Conservation (phyloP, 352 stramenopile genomes). For the Pythium diclinum region DNA sequence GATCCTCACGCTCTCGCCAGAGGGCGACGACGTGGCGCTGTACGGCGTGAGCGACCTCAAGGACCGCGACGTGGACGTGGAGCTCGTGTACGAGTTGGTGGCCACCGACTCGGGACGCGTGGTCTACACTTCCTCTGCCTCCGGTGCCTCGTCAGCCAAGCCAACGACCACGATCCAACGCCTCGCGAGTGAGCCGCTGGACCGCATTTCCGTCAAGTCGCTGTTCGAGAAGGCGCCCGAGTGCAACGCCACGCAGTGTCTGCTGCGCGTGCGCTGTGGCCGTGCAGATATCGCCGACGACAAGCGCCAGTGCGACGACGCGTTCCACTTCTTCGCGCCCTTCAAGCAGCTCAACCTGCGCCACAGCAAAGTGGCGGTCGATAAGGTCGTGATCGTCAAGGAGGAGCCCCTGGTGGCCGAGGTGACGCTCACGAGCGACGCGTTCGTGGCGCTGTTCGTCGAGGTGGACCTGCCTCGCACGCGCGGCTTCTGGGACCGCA, state of each 20-base stretch:
- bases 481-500: conserved; percentile 63
- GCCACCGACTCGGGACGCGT: conserved; percentile 8
- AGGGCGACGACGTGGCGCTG: conserved; percentile 1
- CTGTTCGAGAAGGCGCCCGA: conserved; percentile 29
- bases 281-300: conserved; percentile 4
- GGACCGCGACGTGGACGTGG: conserved; percentile 6
- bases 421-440: conserved; percentile 46
- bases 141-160: neutral
- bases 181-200: conserved; percentile 10
- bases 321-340: conserved; percentile 62
- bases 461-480: conserved; percentile 50
- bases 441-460: conserved; percentile 75
- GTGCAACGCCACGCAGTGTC: conserved; percentile 51
- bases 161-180: neutral
- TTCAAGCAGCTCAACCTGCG: conserved; percentile 61
- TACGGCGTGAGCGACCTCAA: conserved; percentile 17
- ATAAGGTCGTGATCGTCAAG: conserved; percentile 16
- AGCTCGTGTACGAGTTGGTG: conserved; percentile 18
- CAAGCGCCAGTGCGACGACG: conserved; percentile 36
- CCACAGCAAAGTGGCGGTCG: conserved; percentile 32
- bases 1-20: conserved; percentile 42
- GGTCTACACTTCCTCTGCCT: neutral
- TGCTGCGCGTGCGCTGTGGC: conserved; percentile 43
- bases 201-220: conserved; percentile 3
- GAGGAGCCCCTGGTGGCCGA: conserved; percentile 24